Evolutionary conservation across 2,329 filamentous ascomycete species (phyloP).

Genomic region (Pseudocercospora macadamiae): DNA sequence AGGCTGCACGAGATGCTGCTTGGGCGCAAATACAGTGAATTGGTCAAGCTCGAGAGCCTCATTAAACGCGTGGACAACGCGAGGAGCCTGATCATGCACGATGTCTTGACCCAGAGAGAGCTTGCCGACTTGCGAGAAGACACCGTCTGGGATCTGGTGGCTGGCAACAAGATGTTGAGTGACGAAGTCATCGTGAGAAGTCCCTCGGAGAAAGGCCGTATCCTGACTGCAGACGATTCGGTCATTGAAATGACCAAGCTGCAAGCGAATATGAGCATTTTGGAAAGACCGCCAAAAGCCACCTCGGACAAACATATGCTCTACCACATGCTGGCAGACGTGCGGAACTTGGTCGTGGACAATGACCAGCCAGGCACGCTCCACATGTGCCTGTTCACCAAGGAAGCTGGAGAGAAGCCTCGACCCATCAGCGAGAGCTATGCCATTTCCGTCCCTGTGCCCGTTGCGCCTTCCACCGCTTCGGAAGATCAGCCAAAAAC

Average conservation of each 20-base stretch:
- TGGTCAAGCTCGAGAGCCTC: constrained; percentile 80
- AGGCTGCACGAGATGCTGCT: constrained; percentile 91
- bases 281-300: constrained; percentile 77
- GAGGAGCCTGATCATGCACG: constrained; percentile 87
- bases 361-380: constrained; percentile 76
- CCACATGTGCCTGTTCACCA: constrained; percentile 76
- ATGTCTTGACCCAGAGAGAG: constrained; percentile 86
- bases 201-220: constrained; percentile 76
- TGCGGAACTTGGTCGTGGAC: constrained; percentile 78
- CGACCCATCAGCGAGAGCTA: constrained; percentile 81
- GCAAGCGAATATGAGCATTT: constrained; percentile 93
- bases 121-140: constrained; percentile 78
- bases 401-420: constrained; percentile 64
- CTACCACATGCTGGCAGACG: constrained; percentile 80
- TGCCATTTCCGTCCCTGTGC: constrained; percentile 73
- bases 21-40: constrained; percentile 74
- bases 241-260: constrained; percentile 87
- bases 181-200: constrained; percentile 95
- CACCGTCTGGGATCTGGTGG: constrained; percentile 93
- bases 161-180: constrained; percentile 89
- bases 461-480: constrained; percentile 68
- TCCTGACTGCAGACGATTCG: constrained; percentile 90
- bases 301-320: constrained; percentile 70
- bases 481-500: constrained; percentile 75
- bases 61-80: constrained; percentile 83